Evolutionary conservation across 2,329 filamentous ascomycete genomes (phyloP), one percentile per base, ranked within the genome.

Genomic region (Sporothrix euskadiensis): DNA sequence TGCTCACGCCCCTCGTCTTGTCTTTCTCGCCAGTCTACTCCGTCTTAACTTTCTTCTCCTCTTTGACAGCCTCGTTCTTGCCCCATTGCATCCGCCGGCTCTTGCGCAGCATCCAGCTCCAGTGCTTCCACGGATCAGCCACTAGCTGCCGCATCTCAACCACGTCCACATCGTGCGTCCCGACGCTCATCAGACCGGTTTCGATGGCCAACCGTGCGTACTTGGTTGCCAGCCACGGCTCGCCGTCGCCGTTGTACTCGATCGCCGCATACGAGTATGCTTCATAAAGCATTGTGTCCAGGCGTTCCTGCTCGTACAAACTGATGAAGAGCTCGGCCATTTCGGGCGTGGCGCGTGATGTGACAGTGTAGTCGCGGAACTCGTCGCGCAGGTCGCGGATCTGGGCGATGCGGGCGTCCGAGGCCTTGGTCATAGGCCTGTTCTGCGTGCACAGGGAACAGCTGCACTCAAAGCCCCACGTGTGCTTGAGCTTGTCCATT

Each of bases 381-480:
- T 82, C 79, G 22, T 47, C 63, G 57, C 76, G 77, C 63, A 82
- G 75, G 71, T 77, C 71, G 9, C 57, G 73, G 68, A 84, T 82
- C 79, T 82, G 80, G 22, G 57, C 70, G 69, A 85, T 80, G 52
- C 83, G 80, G 22, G 74, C 75, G 76, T 85, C 83, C 32, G 83
- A 84, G 3, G 79, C 82, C 4, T 71, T 74, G 1, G 77, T 70
- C 66, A 79, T 74, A 14, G 77, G 73, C 12, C 72, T 32, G 9
- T 77, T 77, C 71, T 80, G 77, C n/a, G 76, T 78, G 78, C 83
- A 85, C 39, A 78, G 74, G 72, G 81, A 78, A 78, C 83, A 85
- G 39, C 79, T 76, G 78, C 83, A 85, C 26, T 78, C 73, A 76
- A 84, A 84, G 61, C 81, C 81, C 83, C 83, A 85, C 6, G 77